Base-by-base conservation (phyloP, 768 basidiomycete genomes). In the Tricholoma bakamatsutake region DNA sequence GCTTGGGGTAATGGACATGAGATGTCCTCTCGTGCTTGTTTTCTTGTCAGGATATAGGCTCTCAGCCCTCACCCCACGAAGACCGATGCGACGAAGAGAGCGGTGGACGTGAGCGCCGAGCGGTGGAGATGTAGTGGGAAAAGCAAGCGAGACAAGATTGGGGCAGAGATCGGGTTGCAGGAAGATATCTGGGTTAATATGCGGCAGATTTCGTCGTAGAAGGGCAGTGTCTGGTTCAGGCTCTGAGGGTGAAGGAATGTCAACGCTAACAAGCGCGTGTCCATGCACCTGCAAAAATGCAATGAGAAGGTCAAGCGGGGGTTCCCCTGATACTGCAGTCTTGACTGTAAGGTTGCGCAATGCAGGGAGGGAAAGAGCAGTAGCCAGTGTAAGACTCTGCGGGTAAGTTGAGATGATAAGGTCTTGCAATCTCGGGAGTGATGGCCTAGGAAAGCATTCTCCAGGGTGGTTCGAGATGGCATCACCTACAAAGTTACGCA, bases 61-160 rank as follows among this genome's bases (percentile, higher is more conserved):
- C 34, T 77, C 73, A 7, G 75, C 67, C 39, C 67, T 67, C 34
- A 80, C 66, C 21, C 75, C 75, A 21, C 75, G 73, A 50, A 82
- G 63, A 12, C 77, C 80, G 52, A 80, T 75, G 49, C 76, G 74
- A 30, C 78, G 77, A 42, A 83, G 68, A 21, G 70, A 60, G 24
- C 66, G 65, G 54, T 73, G 73, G 18, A 61, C 57, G 52, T 65
- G 60, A 39, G 66, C 53, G n/a, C 61, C 57, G 13, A 72, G 57
- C 11, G 61, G 56, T 8, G 74, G 69, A 11, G 76, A 71, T 17
- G 65, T 68, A 33, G 69, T 66, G 46, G 73, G 71, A 57, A 76
- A 81, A 6, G 74, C 69, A 51, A 82, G 57, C 21, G 74, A 71
- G 43, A 70, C 67, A 24, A 82, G 73, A 58, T 75, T 75, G 24